These are phyloP conservation scores for Achlya hypogyna DNA, from an alignment of 352 stramenopile genomes.

Conservation along the genomic window DNA sequence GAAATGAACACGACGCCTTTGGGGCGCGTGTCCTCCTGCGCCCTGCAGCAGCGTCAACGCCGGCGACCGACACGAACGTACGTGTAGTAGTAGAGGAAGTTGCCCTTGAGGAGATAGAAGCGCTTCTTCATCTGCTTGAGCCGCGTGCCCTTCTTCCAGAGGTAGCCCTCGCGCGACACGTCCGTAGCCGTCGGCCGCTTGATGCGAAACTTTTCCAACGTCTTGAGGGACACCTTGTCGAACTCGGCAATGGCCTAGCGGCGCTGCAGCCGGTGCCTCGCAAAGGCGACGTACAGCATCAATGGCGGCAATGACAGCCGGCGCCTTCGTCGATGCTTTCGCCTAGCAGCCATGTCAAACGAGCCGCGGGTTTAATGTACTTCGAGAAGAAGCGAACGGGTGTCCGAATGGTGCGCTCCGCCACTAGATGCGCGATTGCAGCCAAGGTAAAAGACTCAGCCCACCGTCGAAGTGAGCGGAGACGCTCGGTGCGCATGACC, in stretches of 20 bases:
- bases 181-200: neutral
- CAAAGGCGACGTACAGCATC: neutral
- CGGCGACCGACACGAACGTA: constrained; percentile 24
- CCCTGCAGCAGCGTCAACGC: constrained; percentile 25
- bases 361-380: neutral
- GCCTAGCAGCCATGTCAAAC: constrained; percentile 2
- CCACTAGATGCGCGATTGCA: neutral
- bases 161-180: constrained; percentile 21
- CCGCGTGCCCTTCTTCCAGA: constrained; percentile 70
- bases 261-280: neutral
- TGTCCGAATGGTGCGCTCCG: neutral
- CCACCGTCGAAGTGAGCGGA: neutral
- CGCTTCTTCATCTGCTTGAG: constrained; percentile 83
- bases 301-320: constrained; percentile 6
- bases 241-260: constrained; percentile 15
- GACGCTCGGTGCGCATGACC: neutral
- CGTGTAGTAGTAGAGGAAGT: constrained; percentile 85
- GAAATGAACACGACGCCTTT: constrained; percentile 72
- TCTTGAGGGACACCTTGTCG: neutral
- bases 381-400: constrained; percentile 4
- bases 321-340: neutral
- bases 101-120: constrained; percentile 78
- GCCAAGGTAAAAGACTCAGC: neutral
- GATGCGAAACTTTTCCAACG: neutral
- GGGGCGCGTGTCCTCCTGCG: constrained; percentile 55